Base-by-base conservation (phyloP, 1,139 yeast species). In the Sugiyamaella japonica region DNA sequence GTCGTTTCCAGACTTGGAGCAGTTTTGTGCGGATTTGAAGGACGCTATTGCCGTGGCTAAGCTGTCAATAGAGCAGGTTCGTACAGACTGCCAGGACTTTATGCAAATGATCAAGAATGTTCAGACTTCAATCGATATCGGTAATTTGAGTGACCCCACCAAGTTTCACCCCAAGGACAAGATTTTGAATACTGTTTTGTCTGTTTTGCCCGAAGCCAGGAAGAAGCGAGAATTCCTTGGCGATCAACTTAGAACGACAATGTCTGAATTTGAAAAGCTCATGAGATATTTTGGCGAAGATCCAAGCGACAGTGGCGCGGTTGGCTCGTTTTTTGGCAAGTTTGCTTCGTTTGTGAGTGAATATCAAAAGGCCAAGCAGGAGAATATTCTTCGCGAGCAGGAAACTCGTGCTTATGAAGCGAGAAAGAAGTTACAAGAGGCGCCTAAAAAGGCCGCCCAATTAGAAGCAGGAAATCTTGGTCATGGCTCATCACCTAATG, bases 211-310 rank as follows among this genome's bases (percentile, higher is more conserved):
- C 2, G 76, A 76, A 49, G 97, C 97, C 0, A 77, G 82, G 50
- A 73, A 75, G 48, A 88, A 86, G 69, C 79, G 82, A 48, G 74
- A 77, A 7, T 67, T 80, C 13, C 72, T 93, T 50, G 80, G 78
- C 48, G 73, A 76, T 12, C 91, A 84, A 58, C 72, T 85, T 59
- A 76, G 74, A 53, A 70, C 77, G 16, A 82, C 93, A 0, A 68
- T 81, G 41, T 69, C 73, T 2, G 84, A 81, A 48, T 82, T 85
- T 61, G 76, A 78, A 36, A 76, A 79, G 48, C 73, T 89, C 50
- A 84, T 93, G 93, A 74, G 74, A 50, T 86, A 82, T 66, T 93
- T 86, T 70, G 98, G 98, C 7, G 99, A 93, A 68, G 85, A 86
- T 64, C 76, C 82, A 1, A 69, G 72, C 3, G 95, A 89, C 64